Conservation (phyloP, 2,329 filamentous ascomycete species). For the Pseudocercospora pini-densiflorae region DNA sequence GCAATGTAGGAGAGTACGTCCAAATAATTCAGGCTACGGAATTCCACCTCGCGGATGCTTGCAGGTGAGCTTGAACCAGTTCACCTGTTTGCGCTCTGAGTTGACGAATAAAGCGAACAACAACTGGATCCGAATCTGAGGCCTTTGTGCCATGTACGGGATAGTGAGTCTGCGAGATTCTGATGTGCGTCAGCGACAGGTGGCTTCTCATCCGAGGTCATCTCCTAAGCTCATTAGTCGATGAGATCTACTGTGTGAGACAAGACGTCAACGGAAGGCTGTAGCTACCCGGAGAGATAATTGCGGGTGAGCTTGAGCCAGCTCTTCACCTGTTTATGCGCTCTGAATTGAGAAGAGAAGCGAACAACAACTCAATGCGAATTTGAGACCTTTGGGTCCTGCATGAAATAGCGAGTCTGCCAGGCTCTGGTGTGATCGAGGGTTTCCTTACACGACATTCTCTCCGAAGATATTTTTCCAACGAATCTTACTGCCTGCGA, state of each 20-base stretch:
- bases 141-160: conserved; percentile 8
- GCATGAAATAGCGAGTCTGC: background rate
- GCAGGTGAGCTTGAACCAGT: conserved; percentile 16
- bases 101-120: conserved; percentile 9
- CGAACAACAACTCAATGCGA: conserved; percentile 3
- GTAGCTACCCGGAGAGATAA: background rate
- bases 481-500: too few species aligned
- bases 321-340: too few species aligned
- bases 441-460: too few species aligned
- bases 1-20: conserved; percentile 27
- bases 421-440: background rate
- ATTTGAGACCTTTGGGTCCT: conserved; percentile 4
- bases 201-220: too few species aligned
- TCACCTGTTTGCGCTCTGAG: too few species aligned
- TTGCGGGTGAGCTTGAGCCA: conserved; percentile 16
- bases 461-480: too few species aligned
- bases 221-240: too few species aligned
- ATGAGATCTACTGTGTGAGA: too few species aligned
- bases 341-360: background rate
- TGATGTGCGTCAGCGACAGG: background rate
- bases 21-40: conserved; percentile 32
- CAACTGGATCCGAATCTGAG: conserved; percentile 9
- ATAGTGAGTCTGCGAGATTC: conserved; percentile 2
- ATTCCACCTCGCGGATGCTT: conserved; percentile 25
- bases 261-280: too few species aligned